A percentile compares a stretch with the other conserved stretches of the same genome.
Conservation (phyloP, 352 stramenopile species). For the Globisporangium sylvaticum region DNA sequence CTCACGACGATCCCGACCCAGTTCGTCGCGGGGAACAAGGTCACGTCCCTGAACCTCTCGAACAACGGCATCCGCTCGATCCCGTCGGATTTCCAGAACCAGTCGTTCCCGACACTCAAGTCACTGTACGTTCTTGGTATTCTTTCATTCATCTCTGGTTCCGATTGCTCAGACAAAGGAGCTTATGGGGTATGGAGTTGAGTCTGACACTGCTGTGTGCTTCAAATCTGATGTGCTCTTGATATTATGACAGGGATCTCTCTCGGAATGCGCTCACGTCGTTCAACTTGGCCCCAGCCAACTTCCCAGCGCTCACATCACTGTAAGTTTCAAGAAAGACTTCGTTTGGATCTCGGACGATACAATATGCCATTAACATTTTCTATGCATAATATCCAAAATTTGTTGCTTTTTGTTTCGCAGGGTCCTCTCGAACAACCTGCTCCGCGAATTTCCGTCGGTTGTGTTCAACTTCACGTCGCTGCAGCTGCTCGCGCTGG, state of each 20-base stretch:
- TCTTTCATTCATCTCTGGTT: background rate
- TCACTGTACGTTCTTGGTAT: constrained; percentile 42
- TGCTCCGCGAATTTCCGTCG: constrained; percentile 34
- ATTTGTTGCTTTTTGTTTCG: background rate
- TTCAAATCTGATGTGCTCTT: background rate
- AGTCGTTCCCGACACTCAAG: constrained; percentile 38
- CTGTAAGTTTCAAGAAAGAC: constrained; percentile 25
- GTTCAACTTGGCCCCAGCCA: constrained; percentile 32
- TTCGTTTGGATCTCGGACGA: background rate
- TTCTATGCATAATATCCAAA: background rate
- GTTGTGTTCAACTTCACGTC: constrained; percentile 55
- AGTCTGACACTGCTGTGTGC: background rate
- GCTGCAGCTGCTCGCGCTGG: constrained; percentile 44
- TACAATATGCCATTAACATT: background rate
- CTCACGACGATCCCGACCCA: constrained; percentile 53
- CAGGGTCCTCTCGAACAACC: constrained; percentile 51
- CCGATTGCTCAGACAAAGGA: background rate
- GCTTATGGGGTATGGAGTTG: background rate
- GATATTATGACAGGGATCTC: constrained; percentile 29
- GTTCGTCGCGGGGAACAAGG: constrained; percentile 34
- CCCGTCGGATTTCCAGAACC: constrained; percentile 32
- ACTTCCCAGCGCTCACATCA: constrained; percentile 39
- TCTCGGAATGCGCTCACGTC: constrained; percentile 36
- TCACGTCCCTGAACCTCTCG: constrained; percentile 31
- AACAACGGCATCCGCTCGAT: constrained; percentile 38